Base-by-base conservation (phyloP, 2,329 filamentous ascomycete genomes). In the Fusarium sp. region DNA sequence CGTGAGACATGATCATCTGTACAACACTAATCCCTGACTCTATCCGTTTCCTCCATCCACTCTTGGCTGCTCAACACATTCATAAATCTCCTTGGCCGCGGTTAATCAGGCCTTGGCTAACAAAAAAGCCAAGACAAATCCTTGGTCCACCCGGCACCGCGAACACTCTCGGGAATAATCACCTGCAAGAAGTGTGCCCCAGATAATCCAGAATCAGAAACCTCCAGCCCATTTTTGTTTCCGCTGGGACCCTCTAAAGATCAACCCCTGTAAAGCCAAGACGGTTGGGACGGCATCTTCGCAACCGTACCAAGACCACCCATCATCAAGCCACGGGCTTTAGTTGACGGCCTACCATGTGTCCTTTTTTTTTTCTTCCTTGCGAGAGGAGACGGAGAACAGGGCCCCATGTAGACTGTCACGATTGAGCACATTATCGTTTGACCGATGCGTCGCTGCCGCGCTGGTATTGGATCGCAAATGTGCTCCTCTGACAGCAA, bases 211-310 rank as follows among this genome's bases (percentile, higher is more conserved):
- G 38, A 62, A 62, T 61, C 58, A 71, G 61, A 72, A 61, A 54
- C 66, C 26, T 40, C 50, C 10, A 40, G 30, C 54, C 57, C 58
- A 53, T 53, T 57, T 54, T 62, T 70, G 66, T 69, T 65, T 63
- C 57, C 53, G 33, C 47, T 41, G 23, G 31, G 46, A 31, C 30
- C 53, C 62, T 18, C 41, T 16, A 23, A 15, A 31, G 23, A 23
- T 8, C 16, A 26, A 66, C 49, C 59, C 74, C 73, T 65, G 68
- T 51, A 68, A 59, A 72, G 77, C 77, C 77, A 80, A 80, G 78
- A 77, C 78, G 78, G 78, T 72, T 79, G 69, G 70, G 67, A 79
- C 78, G 78, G 78, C 78, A 80, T 78, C 76, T 78, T 26, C 65
- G 59, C 65, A 73, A 72, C 73, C 68, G 73, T 73, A 76, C 74